Percentiles rank a stretch among this genome's conserved stretches.
These are phyloP conservation scores for Debaryomyces fabryi DNA, from an alignment of 1,139 yeast species.

Conservation along the genomic window DNA sequence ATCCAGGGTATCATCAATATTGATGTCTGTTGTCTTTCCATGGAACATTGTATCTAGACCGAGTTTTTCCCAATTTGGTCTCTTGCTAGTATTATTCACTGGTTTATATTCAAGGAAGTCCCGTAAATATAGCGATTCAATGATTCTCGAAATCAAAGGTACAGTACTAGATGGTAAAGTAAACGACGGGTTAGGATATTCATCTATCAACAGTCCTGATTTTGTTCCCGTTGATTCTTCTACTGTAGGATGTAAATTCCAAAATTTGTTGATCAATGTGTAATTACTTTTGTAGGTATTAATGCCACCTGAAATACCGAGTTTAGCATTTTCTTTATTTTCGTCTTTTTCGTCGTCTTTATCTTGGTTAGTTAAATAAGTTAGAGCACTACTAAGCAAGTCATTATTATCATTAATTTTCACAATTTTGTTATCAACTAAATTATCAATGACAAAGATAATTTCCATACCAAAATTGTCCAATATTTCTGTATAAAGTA, in stretches of 20 bases:
- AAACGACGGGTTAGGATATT: slow-evolving; percentile 50
- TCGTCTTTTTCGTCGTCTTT: slow-evolving; percentile 12
- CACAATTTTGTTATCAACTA: slow-evolving; percentile 30
- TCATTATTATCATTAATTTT: slow-evolving; percentile 29
- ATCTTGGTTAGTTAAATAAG: slow-evolving; percentile 18
- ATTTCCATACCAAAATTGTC: slow-evolving; percentile 63
- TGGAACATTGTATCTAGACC: slow-evolving; percentile 41
- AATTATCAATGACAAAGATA: slow-evolving; percentile 30
- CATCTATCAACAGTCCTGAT: slow-evolving; percentile 19
- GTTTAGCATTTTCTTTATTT: slow-evolving; percentile 16
- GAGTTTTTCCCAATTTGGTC: slow-evolving; percentile 51
- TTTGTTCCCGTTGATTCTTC: slow-evolving; percentile 20
- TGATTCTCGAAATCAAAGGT: slow-evolving; percentile 49
- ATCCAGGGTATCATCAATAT: slow-evolving; percentile 36
- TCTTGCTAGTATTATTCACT: slow-evolving; percentile 37
- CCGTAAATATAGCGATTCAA: slow-evolving; percentile 54
- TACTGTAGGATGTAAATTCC: slow-evolving; percentile 47
- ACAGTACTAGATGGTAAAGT: slow-evolving; percentile 56
- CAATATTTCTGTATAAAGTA: slow-evolving; percentile 50
- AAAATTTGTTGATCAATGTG: slow-evolving; percentile 45
- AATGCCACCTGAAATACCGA: slow-evolving; percentile 40
- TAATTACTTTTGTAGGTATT: slow-evolving; percentile 37
- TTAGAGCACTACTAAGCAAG: slow-evolving; percentile 34
- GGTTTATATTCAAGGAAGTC: slow-evolving; percentile 49
- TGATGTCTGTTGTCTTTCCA: slow-evolving; percentile 40